A percentile compares a stretch with the other conserved stretches of the same genome.
Evolutionary conservation across 441 rosid genomes (phyloP).

Genomic region (Aleurites moluccanus): DNA sequence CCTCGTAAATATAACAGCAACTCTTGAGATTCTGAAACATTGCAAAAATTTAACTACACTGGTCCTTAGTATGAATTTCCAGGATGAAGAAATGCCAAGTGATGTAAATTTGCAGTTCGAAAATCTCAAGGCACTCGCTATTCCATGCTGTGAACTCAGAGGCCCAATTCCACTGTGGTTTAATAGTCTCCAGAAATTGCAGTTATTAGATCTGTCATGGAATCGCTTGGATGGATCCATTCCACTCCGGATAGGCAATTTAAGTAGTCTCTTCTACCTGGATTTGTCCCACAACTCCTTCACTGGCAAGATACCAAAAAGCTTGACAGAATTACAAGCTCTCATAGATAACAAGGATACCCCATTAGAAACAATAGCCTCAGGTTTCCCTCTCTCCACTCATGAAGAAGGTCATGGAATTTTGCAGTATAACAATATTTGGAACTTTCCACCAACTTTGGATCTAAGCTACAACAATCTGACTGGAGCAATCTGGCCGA

Average conservation of each 20-base stretch:
- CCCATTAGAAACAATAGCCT: neutral
- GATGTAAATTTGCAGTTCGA: neutral
- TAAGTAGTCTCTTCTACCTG: constrained; percentile 13
- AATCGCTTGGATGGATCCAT: constrained; percentile 1
- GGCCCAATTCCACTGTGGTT: constrained; percentile 23
- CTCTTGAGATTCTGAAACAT: neutral
- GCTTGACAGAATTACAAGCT: constrained; percentile 2
- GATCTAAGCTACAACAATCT: constrained; percentile 34
- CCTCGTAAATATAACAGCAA: constrained; percentile 9
- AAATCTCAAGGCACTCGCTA: constrained; percentile 1
- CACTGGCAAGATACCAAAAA: constrained; percentile 9
- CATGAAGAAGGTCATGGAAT: neutral
- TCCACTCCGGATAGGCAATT: constrained; percentile 10
- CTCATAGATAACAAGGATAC: neutral
- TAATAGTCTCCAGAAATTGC: neutral
- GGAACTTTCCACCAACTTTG: constrained; percentile 60
- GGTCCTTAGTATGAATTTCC: neutral
- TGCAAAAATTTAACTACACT: constrained; percentile 1
- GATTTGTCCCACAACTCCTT: constrained; percentile 17
- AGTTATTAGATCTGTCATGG: constrained; percentile 14
- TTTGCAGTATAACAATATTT: constrained; percentile 6
- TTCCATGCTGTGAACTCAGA: neutral
- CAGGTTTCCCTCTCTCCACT: neutral
- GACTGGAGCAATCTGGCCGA: constrained; percentile 59
- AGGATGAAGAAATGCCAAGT: neutral